Evolutionary conservation across 352 stramenopile species (phyloP), one percentile per base, ranked within the genome.

Genomic region (Phytophthora multivora): DNA sequence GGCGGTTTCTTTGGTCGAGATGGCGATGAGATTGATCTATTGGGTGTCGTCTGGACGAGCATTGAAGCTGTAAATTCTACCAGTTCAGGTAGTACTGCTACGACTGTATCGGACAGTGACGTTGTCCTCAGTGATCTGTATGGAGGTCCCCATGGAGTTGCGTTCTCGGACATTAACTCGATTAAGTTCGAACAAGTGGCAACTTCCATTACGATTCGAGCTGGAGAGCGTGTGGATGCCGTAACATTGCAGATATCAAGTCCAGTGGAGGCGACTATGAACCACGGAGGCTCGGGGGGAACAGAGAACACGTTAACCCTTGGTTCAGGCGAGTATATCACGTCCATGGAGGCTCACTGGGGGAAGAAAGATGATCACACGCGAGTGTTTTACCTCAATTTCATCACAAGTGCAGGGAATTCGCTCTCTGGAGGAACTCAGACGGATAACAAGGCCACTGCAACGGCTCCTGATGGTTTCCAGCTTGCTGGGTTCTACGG

Each of bases 331-430:
- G 60, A 69, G 31, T 69, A 69, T 8, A 59, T 69, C 33, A 69
- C 45, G 12, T 69, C 61, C 1, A 69, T 69, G 61, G 61, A 69
- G 21, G 61, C 54, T 25, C 47, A 69, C 28, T 69, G 61, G 61
- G 61, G 28, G 2, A 69, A 69, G 35, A 69, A 69, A 19, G 41
- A 69, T 13, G 61, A 47, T 19, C 54, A 66, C 21, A 69, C 61
- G 30, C 47, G 61, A 6, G 54, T 69, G 15, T 69, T 65, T 35
- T 69, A 65, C 12, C 40, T 69, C 1, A 65, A 51, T 28, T 69
- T 69, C 18, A 18, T 48, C 10, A 69, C 61, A 9, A 69, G 48
- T 19, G 41, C 41, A 30, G 61, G 61, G 5, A 65, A 69, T 13
- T 65, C 54, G 2, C 54, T 69, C 30, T 64, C 57, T 10, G 62